Conservation (phyloP, 352 stramenopile genomes). For the Phytophthora pluvialis region DNA sequence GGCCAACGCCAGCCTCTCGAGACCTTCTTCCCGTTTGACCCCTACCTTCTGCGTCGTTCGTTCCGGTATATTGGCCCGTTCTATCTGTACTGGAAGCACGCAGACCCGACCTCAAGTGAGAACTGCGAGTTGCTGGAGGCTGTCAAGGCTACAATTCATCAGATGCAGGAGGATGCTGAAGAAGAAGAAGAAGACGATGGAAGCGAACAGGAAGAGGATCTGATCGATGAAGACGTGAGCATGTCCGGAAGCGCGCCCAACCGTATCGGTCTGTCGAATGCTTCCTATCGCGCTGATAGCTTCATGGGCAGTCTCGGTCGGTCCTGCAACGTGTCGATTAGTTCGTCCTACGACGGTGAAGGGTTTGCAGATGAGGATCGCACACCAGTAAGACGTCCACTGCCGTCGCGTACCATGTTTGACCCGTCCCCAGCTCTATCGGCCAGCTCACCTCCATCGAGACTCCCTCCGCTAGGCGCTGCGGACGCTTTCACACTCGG, state of each 20-base stretch:
- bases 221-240: slow-evolving; percentile 63
- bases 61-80: slow-evolving; percentile 93
- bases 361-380: slow-evolving; percentile 54
- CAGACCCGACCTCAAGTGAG: slow-evolving; percentile 75
- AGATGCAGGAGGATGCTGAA: slow-evolving; percentile 60
- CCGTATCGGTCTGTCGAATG: slow-evolving; percentile 16
- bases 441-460: slow-evolving; percentile 69
- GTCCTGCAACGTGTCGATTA: slow-evolving; percentile 63
- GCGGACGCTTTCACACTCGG: slow-evolving; percentile 64
- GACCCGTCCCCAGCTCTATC: slow-evolving; percentile 72
- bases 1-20: slow-evolving; percentile 70
- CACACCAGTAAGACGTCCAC: slow-evolving; percentile 30
- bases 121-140: slow-evolving; percentile 68
- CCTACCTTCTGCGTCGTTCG: slow-evolving; percentile 94
- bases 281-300: slow-evolving; percentile 47
- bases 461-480: slow-evolving; percentile 58
- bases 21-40: slow-evolving; percentile 98
- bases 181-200: slow-evolving; percentile 40
- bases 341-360: slow-evolving; percentile 58
- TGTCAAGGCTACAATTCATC: slow-evolving; percentile 67
- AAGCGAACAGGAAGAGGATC: slow-evolving; percentile 52
- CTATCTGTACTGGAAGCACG: slow-evolving; percentile 96
- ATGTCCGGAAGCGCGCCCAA: slow-evolving; percentile 60
- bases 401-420: slow-evolving; percentile 59
- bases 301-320: slow-evolving; percentile 61